These are phyloP conservation scores for Podospora comata DNA, from an alignment of 495 filamentous ascomycete species.

Conservation along the genomic window DNA sequence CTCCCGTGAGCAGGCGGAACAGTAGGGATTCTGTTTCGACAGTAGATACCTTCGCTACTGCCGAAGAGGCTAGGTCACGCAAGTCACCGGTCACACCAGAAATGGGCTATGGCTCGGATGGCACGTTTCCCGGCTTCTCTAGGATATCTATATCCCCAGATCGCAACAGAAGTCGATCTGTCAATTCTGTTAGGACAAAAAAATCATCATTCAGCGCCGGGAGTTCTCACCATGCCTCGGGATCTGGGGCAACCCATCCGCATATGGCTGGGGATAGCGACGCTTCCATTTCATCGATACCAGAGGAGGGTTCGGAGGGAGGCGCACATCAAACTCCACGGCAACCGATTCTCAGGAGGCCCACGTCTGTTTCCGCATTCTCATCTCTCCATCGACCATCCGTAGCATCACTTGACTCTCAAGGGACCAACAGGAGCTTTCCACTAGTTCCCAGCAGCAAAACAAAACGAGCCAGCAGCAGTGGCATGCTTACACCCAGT, in stretches of 20 bases:
- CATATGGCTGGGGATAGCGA: slow-evolving; percentile 27
- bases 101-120: not conserved
- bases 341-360: slow-evolving; percentile 34
- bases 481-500: slow-evolving; percentile 39
- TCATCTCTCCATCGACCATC: slow-evolving; percentile 45
- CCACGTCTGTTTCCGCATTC: slow-evolving; percentile 34
- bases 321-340: slow-evolving; percentile 20
- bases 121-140: slow-evolving; percentile 13
- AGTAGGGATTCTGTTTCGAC: slow-evolving; percentile 73
- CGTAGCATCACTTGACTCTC: slow-evolving; percentile 48
- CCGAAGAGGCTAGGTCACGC: slow-evolving; percentile 59
- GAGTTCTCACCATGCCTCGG: slow-evolving; percentile 7
- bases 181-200: slow-evolving; percentile 29
- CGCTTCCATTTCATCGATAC: slow-evolving; percentile 34
- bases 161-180: slow-evolving; percentile 28
- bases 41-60: slow-evolving; percentile 78
- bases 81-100: slow-evolving; percentile 25
- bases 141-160: slow-evolving; percentile 23
- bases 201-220: slow-evolving; percentile 28
- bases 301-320: slow-evolving; percentile 26
- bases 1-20: slow-evolving; percentile 40
- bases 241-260: slow-evolving; percentile 14
- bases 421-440: slow-evolving; percentile 51
- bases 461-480: slow-evolving; percentile 33
- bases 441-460: slow-evolving; percentile 45